Base-by-base conservation (phyloP, 139 green algal species). In the Asterochloris erici region DNA sequence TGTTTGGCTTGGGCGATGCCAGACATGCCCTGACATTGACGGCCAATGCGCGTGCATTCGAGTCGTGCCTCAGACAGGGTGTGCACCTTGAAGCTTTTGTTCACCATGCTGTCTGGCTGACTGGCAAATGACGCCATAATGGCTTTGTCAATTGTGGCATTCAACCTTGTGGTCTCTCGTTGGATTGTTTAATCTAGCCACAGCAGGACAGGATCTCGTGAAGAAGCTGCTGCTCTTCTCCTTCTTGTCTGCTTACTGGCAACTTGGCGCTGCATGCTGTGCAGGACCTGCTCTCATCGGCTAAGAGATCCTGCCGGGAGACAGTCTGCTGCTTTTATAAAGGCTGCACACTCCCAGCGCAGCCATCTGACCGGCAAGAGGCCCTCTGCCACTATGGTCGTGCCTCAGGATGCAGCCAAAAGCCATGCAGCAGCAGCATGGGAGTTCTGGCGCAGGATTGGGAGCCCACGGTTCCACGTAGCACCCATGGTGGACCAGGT, bases 401-500 rank as follows among this genome's bases (percentile, higher is more conserved):
- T 54, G 4, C 38, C 38, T 54, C 38, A 54, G 38, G 38, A 54
- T 54, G 38, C 38, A 54, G 38, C 38, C 38, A 54, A 6, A 54
- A 54, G 38, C 38, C 82, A 85, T 16, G 69, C 68, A 61, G 6
- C 78, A 23, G 19, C 60, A 47, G 90, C 94, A 0, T 98, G 95
- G 95, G 90, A 91, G 26, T 94, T 93, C 82, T 98, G 93, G 74
- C 81, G 81, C 1, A 85, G n/a, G 17, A 86, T 98, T 14, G 95
- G 94, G 9, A 85, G 86, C 10, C 95, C 95, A 0, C 92, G 94
- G 19, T 94, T 86, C 71, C 91, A 93, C 66, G 93, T 98, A 12
- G 95, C 95, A 2, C 96, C 96, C 11, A 99, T 99, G 96, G 96
- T 99, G 26, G 96, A 99, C 87, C 95, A 95, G 90, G 91, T 93